These are phyloP conservation scores for Aquilaria malaccensis DNA, from an alignment of 345 rosid species.

Conservation along the genomic window DNA sequence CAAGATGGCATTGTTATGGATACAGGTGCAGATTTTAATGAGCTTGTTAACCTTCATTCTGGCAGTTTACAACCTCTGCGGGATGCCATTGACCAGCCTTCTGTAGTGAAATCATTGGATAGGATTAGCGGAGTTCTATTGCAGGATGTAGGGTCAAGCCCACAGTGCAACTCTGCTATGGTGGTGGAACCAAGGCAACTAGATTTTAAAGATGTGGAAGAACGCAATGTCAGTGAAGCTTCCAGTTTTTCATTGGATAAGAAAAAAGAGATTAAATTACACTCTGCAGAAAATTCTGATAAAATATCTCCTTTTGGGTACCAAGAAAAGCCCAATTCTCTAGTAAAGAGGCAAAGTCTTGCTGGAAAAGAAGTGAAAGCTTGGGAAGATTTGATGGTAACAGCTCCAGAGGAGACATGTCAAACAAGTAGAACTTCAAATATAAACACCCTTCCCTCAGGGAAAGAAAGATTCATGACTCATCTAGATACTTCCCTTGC, in stretches of 20 bases:
- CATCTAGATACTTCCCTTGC: conserved; percentile 6
- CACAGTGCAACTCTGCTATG: conserved; percentile 16
- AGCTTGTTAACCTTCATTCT: conserved; percentile 17
- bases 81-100: conserved; percentile 13
- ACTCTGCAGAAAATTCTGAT: conserved; percentile 16
- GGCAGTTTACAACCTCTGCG: conserved; percentile 20
- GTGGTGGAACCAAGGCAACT: conserved; percentile 33
- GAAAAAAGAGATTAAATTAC: conserved; percentile 15
- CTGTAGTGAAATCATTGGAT: conserved; percentile 3
- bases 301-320: conserved; percentile 16
- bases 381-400: conserved; percentile 20
- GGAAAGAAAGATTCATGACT: conserved; percentile 9
- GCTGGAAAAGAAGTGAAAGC: conserved; percentile 18
- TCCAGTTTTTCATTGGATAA: conserved; percentile 14
- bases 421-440: conserved; percentile 17
- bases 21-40: conserved; percentile 13
- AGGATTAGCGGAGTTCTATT: conserved; percentile 12
- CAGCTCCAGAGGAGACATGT: conserved; percentile 17
- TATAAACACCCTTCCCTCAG: conserved; percentile 13
- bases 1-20: conserved; percentile 15
- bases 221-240: conserved; percentile 17
- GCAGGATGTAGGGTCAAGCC: conserved; percentile 22
- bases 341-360: conserved; percentile 13
- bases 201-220: conserved; percentile 34
- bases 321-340: conserved; percentile 18